A percentile compares a stretch with the other conserved stretches of the same genome.
phyloP scores from a whole-genome alignment of 1,284 basidiomycete genomes.

The Leccinum griseonigrum region DNA sequence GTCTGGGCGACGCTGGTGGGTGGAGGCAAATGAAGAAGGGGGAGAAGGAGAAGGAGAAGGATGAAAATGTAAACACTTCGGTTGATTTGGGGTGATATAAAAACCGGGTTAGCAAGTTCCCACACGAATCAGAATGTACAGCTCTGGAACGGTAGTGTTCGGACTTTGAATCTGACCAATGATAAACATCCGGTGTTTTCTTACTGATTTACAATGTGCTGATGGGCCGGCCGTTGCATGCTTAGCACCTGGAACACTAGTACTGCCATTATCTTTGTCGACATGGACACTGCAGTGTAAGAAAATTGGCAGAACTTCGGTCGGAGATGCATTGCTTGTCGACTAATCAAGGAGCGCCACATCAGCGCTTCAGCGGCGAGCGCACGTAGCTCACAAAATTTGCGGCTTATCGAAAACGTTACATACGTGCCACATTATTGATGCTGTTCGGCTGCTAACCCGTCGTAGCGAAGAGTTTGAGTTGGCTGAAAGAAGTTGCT shows the following conservation, averaged over 20 bases:
- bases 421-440: background rate
- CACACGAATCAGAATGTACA: conserved; percentile 21
- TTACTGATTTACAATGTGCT: background rate
- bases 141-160: background rate
- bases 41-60: conserved; percentile 10
- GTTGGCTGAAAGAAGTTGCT: background rate
- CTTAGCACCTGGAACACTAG: background rate
- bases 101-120: conserved; percentile 25
- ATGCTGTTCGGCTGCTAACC: background rate
- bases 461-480: background rate
- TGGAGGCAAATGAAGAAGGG: conserved; percentile 23
- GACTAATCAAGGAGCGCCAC: background rate
- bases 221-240: background rate
- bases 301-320: background rate
- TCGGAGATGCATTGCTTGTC: background rate
- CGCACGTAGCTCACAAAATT: background rate
- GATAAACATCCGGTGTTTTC: background rate
- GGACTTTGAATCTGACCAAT: background rate
- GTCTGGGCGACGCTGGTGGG: conserved; percentile 17
- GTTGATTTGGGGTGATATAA: conserved; percentile 20
- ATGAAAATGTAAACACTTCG: conserved; percentile 15
- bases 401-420: background rate
- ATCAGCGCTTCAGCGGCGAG: too few species aligned
- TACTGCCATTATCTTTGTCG: background rate
- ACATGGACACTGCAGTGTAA: background rate